These are phyloP conservation scores for Fusarium camptoceras DNA, from an alignment of 2,329 filamentous ascomycete species.

Conservation along the genomic window DNA sequence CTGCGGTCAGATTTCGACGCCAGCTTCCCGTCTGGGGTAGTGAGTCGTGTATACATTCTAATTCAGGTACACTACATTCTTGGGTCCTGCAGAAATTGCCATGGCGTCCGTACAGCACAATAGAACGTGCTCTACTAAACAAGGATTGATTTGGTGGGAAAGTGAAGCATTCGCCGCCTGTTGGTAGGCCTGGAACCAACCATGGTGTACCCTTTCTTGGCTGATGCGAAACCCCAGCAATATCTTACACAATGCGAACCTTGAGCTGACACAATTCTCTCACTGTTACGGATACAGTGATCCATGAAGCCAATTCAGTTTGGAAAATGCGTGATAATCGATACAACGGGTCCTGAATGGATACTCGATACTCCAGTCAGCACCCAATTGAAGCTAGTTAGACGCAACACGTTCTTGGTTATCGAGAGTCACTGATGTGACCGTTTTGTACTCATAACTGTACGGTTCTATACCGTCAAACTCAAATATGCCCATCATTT, in stretches of 20 bases:
- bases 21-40: conserved; percentile 41
- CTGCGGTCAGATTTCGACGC: conserved; percentile 25
- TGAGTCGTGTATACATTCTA: conserved; percentile 33
- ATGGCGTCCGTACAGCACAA: conserved; percentile 4
- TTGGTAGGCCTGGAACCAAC: conserved; percentile 24
- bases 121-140: conserved; percentile 9
- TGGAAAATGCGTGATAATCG: conserved; percentile 37
- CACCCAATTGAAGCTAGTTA: conserved; percentile 24
- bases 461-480: conserved; percentile 19
- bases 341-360: conserved; percentile 19
- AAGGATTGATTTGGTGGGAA: conserved; percentile 13
- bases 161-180: conserved; percentile 18
- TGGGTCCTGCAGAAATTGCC: conserved; percentile 17
- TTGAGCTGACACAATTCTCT: conserved; percentile 40
- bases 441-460: conserved; percentile 13
- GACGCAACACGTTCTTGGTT: conserved; percentile 11
- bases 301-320: conserved; percentile 14
- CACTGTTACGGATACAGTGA: conserved; percentile 4
- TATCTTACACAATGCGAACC: conserved; percentile 40
- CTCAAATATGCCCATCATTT: conserved; percentile 6
- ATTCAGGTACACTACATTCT: conserved; percentile 19
- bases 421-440: conserved; percentile 24
- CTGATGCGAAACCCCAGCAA: conserved; percentile 38
- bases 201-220: conserved; percentile 33
- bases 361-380: conserved; percentile 7